These are phyloP conservation scores for Leccinum fibrillosum DNA, from an alignment of 768 basidiomycete genomes.

Conservation along the genomic window DNA sequence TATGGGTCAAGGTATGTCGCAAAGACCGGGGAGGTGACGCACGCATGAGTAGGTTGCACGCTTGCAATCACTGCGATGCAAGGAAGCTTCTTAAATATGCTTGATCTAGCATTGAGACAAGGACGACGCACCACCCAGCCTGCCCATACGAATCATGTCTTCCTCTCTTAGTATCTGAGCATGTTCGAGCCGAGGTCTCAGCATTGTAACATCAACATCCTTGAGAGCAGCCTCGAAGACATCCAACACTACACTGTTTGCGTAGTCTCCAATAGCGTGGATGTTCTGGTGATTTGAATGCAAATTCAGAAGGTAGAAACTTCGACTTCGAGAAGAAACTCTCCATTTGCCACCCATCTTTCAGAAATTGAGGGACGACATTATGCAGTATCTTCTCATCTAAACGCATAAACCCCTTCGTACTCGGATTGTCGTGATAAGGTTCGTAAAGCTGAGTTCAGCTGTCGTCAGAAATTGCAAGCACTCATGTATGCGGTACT, in stretches of 20 bases:
- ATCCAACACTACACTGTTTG: slow-evolving; percentile 80
- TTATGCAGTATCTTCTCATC: slow-evolving; percentile 57
- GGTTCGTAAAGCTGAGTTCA: slow-evolving; percentile 61
- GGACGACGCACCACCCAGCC: slow-evolving; percentile 62
- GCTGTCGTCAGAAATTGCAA: background rate
- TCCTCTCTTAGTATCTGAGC: slow-evolving; percentile 79
- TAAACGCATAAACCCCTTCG: slow-evolving; percentile 75
- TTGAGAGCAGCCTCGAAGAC: slow-evolving; percentile 72
- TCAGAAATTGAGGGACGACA: slow-evolving; percentile 65
- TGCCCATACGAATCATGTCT: slow-evolving; percentile 75
- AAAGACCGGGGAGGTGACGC: slow-evolving; percentile 22
- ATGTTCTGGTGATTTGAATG: slow-evolving; percentile 56
- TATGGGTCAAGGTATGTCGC: background rate
- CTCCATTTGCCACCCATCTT: slow-evolving; percentile 90
- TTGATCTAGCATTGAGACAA: background rate
- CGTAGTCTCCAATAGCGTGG: slow-evolving; percentile 84
- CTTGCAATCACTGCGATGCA: slow-evolving; percentile 72
- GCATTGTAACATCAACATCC: slow-evolving; percentile 56
- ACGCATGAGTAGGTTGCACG: slow-evolving; percentile 89
- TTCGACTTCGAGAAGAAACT: slow-evolving; percentile 26
- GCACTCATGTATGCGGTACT: slow-evolving; percentile 14
- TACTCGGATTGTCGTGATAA: slow-evolving; percentile 74
- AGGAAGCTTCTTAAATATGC: background rate
- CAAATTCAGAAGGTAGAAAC: background rate
- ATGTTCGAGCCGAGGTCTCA: slow-evolving; percentile 84